Conservation (phyloP, 202 grass and related monocot genomes). For the Brachypodium distachyon region DNA sequence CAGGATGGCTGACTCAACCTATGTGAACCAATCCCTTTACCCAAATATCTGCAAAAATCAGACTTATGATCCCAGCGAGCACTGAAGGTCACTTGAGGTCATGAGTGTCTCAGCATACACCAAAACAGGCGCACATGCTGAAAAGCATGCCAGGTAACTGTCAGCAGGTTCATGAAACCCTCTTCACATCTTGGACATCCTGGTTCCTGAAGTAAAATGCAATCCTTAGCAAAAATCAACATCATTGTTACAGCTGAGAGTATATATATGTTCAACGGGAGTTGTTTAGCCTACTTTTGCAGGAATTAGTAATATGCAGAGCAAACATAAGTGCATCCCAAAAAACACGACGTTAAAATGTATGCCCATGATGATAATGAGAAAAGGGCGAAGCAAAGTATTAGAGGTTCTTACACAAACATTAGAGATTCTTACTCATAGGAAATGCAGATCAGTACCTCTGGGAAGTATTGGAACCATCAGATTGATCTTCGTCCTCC, state of each 20-base stretch:
- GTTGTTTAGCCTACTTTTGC: background rate
- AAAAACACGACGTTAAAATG: background rate
- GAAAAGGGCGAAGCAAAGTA: background rate
- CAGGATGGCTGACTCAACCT: background rate
- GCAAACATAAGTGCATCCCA: background rate
- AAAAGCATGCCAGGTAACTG: conserved; percentile 21
- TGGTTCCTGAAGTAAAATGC: conserved; percentile 27
- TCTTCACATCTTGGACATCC: conserved; percentile 29
- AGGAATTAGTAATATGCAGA: background rate
- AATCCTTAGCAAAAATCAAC: conserved; percentile 5
- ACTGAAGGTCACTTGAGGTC: conserved; percentile 3
- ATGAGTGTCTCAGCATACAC: conserved; percentile 4
- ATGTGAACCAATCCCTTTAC: conserved; percentile 10
- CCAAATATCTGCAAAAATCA: conserved; percentile 11
- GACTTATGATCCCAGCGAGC: background rate
- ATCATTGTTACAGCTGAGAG: conserved; percentile 7
- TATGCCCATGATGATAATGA: background rate
- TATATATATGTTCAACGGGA: background rate
- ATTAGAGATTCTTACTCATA: background rate
- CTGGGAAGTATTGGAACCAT: conserved; percentile 25
- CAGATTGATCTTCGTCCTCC: conserved; percentile 48
- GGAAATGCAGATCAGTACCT: conserved; percentile 26
- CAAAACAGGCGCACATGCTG: conserved; percentile 12
- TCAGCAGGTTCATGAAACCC: conserved; percentile 22
- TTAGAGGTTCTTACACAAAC: background rate